phyloP scores from a whole-genome alignment of 2,329 filamentous ascomycete species.

The Phaeoacremonium minimum region DNA sequence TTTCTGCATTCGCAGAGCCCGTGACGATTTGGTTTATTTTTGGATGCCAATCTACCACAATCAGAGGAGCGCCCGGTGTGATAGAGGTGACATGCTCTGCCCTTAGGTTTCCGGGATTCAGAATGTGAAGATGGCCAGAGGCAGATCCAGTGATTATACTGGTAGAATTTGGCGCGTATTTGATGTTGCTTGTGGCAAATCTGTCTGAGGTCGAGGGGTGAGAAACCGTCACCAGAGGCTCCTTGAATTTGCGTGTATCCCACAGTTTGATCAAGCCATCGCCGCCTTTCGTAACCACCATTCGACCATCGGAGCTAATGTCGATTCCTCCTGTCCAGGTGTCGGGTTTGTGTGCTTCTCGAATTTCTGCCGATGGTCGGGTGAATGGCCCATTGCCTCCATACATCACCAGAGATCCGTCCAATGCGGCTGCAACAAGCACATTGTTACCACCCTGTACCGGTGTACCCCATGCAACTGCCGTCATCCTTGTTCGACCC shows the following conservation, averaged over 20 bases:
- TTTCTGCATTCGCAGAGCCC: slow-evolving; percentile 86
- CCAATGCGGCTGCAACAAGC: slow-evolving; percentile 77
- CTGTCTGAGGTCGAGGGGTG: slow-evolving; percentile 80
- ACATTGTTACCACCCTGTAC: slow-evolving; percentile 74
- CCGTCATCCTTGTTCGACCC: slow-evolving; percentile 89
- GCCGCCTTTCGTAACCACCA: slow-evolving; percentile 86
- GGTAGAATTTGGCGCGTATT: slow-evolving; percentile 79
- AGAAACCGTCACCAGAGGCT: slow-evolving; percentile 73
- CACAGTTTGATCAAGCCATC: slow-evolving; percentile 93
- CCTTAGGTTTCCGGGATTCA: slow-evolving; percentile 87
- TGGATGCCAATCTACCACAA: slow-evolving; percentile 85
- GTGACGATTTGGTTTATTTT: slow-evolving; percentile 96
- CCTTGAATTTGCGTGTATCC: slow-evolving; percentile 95
- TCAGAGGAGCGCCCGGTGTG: slow-evolving; percentile 78
- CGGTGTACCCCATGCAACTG: slow-evolving; percentile 79
- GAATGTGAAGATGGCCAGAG: slow-evolving; percentile 81
- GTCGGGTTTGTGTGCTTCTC: slow-evolving; percentile 73
- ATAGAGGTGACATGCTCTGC: slow-evolving; percentile 83
- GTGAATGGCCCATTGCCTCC: slow-evolving; percentile 81
- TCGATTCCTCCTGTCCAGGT: slow-evolving; percentile 93
- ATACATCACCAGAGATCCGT: slow-evolving; percentile 91
- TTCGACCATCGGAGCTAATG: slow-evolving; percentile 83
- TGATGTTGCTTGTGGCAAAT: slow-evolving; percentile 81
- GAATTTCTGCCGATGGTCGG: slow-evolving; percentile 76
- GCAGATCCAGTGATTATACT: slow-evolving; percentile 87